Percentiles rank a stretch among this genome's conserved stretches.
These are phyloP conservation scores for Catunica adiposa DNA, from an alignment of 2,329 filamentous ascomycete species.

Conservation along the genomic window DNA sequence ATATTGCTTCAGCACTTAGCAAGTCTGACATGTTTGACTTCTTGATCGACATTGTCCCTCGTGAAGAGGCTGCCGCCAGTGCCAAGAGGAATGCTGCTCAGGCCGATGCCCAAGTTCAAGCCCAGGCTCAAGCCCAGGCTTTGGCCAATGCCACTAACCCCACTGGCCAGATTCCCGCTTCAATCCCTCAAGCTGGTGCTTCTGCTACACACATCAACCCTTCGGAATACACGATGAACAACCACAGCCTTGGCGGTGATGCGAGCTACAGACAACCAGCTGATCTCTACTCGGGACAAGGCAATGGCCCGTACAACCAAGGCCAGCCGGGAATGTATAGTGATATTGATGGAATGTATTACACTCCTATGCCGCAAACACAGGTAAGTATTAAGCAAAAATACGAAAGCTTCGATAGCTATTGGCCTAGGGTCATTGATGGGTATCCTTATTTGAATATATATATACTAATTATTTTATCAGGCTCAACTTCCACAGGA, in stretches of 20 bases:
- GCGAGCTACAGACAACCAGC: constrained; percentile 63
- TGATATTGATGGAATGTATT: constrained; percentile 76
- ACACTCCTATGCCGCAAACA: constrained; percentile 64
- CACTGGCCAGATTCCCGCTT: constrained; percentile 4
- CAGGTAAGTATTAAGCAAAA: constrained; percentile 40
- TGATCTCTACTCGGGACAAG: constrained; percentile 63
- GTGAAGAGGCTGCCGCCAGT: constrained; percentile 78
- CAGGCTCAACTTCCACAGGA: constrained; percentile 30
- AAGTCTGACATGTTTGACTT: constrained; percentile 99
- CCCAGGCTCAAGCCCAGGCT: constrained; percentile 9
- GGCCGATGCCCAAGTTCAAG: constrained; percentile 19
- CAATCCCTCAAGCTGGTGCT: constrained; percentile 28
- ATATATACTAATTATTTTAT: constrained; percentile 1
- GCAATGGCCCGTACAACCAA: constrained; percentile 60
- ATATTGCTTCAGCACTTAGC: constrained; percentile 86
- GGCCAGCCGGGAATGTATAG: constrained; percentile 66
- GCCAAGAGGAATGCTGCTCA: constrained; percentile 56
- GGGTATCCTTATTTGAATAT: no score
- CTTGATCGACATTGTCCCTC: constrained; percentile 92
- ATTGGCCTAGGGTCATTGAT: no score
- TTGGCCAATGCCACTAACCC: neutral
- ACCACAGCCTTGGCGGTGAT: constrained; percentile 48
- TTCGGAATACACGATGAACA: constrained; percentile 43
- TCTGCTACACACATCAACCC: constrained; percentile 38
- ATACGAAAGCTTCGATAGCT: no score